Evolutionary conservation across 139 green algal species (phyloP).

Genomic region (Mychonastes homosphaera): DNA sequence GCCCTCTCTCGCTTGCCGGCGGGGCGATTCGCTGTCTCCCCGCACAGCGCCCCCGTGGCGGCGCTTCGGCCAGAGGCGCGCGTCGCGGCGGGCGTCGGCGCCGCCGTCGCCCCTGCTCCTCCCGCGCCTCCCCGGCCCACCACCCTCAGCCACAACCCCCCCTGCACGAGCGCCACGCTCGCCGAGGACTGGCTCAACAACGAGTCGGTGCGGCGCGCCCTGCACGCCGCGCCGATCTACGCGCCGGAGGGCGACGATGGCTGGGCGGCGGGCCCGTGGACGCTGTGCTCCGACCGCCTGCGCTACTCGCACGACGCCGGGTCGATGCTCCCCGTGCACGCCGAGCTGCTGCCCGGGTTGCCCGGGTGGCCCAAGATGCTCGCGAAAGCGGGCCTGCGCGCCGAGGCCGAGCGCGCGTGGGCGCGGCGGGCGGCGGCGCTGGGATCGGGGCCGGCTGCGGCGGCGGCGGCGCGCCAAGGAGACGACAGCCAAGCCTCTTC

Average conservation of each 20-base stretch:
- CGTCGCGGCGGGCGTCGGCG: background rate
- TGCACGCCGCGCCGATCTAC: slow-evolving; percentile 38
- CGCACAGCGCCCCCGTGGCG: no score
- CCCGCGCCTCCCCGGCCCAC: slow-evolving; percentile 22
- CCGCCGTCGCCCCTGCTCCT: background rate
- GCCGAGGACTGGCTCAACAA: slow-evolving; percentile 51
- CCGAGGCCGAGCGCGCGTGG: background rate
- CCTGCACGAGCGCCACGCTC: slow-evolving; percentile 38
- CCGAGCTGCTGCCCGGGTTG: slow-evolving; percentile 1
- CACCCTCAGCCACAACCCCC: slow-evolving; percentile 31
- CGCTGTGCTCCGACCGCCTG: slow-evolving; percentile 30
- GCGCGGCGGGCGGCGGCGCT: background rate
- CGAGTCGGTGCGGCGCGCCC: slow-evolving; percentile 32
- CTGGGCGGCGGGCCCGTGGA: slow-evolving; percentile 16
- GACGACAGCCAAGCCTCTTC: background rate
- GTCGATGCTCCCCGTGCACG: slow-evolving; percentile 3
- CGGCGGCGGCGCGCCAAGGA: background rate
- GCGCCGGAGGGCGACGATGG: background rate
- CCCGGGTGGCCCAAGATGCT: slow-evolving; percentile 5
- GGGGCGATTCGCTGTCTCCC: no score
- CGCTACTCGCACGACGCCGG: slow-evolving; percentile 25
- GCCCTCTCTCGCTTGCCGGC: background rate
- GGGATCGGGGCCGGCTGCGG: background rate
- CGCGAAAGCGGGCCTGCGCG: no score
- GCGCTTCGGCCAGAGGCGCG: background rate